Evolutionary conservation across 495 filamentous ascomycete species (phyloP), one percentile per base, ranked within the genome.

Genomic region (Aspergillus affinis): DNA sequence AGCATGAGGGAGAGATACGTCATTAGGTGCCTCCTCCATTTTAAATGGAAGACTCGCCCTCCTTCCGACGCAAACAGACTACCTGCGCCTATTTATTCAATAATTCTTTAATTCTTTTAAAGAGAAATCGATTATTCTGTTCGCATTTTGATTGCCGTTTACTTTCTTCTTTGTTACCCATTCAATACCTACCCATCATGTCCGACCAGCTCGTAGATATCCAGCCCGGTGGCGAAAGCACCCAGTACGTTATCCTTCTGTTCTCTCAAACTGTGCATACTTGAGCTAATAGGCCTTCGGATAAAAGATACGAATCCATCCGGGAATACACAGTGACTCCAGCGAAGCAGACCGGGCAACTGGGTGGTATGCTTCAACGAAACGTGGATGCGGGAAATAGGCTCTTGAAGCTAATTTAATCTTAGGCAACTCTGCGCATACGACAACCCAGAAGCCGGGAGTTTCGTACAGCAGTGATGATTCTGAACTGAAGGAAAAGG

Each of bases 211-310:
- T 89, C 6, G 78, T 88, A 73, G 82, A 87, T 62, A 86, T 81
- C 41, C 81, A 80, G 58, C 79, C 82, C 44, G 87, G 87, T 59
- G 87, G 87, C 51, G 84, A 89, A 69, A 76, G 73, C 60, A 82
- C 83, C 6, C 86, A 87, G 84, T 87, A 75, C 52, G 75, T 48
- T 26, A 7, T 51, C 13, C 10, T 10, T 30, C 50, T 26, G 4
- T 48, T 8, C 20, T 15, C 20, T n/a, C 46, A 7, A 48, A 26
- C 21, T 12, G 3, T 30, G 3, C 5, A 6, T n/a, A 21, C 26
- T 18, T 20, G 20, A 8, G 13, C 21, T 54, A 45, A 41, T 21
- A 21, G 7, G 5, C 13, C 3, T 53, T 15, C 19, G n/a, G n/a
- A 46, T 20, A 1, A 41, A 48, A 88, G 86, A 71, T 89, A 90